Base-by-base conservation (phyloP, 129 eudicot genomes). In the Lonicera japonica region DNA sequence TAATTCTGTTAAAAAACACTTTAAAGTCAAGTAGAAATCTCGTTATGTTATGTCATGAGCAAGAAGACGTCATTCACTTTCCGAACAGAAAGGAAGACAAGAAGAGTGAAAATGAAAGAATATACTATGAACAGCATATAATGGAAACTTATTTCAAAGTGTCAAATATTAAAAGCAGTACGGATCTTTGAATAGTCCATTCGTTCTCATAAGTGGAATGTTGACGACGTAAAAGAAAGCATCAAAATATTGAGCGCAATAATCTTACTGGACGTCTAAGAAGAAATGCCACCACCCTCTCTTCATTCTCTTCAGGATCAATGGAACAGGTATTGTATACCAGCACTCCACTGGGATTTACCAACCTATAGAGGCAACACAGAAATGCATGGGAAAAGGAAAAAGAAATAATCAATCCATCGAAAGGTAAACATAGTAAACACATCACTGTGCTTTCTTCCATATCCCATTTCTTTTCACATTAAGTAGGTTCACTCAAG, bases 241-340 rank as follows among this genome's bases (percentile, higher is more conserved):
- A 39, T 5, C 11, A 18, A 17, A 11, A 48, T 45, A 66, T 55
- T 20, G 50, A 63, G 21, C 55, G 2, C 9, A 8, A 50, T 4
- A 50, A 11, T 46, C 64, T 73, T 81, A 90, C 97, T 34, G 72
- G 87, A 73, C 86, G 90, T 56, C 87, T 73, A 25, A 56, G 78
- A 65, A 90, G 95, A 87, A 90, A 90, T 48, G 94, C 86, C 65
- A 80, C 80, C 46, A 86, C 84, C 73, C 95, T 77, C 57, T 90
- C 90, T 73, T 90, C 95, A 67, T 90, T 90, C 72, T 90, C 97
- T 70, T 79, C 94, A 10, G 87, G 86, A 65, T 90, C 97, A 68
- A 90, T 87, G 25, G 97, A 90, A 64, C 95, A 90, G 0, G 95
- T 90, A 72, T 95, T 90, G 57, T 90, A 90, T 66, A 90, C 87